Evolutionary conservation across 1,284 basidiomycete genomes (phyloP).

Genomic region (Ganoderma lingzhi): DNA sequence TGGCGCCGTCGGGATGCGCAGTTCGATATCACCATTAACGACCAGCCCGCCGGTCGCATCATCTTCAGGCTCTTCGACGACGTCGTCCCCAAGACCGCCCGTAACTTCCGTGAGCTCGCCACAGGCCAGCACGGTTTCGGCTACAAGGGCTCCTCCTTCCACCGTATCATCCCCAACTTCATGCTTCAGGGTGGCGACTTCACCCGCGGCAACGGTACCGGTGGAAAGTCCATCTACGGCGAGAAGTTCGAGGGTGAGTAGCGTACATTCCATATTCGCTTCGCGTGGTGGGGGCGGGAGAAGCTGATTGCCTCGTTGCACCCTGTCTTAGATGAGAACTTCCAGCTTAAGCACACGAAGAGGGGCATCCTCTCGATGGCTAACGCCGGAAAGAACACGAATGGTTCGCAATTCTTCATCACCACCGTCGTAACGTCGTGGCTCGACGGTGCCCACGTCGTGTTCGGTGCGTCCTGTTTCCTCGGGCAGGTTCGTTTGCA

Average conservation of each 20-base stretch:
- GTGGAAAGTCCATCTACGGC: slow-evolving; percentile 94
- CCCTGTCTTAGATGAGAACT: slow-evolving; percentile 79
- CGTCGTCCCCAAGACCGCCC: slow-evolving; percentile 55
- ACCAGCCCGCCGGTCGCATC: slow-evolving; percentile 55
- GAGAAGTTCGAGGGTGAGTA: slow-evolving; percentile 75
- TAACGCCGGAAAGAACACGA: slow-evolving; percentile 79
- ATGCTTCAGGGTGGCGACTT: slow-evolving; percentile 81
- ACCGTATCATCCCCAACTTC: slow-evolving; percentile 52
- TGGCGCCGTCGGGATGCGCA: slow-evolving; percentile 23
- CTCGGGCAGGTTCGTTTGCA: background rate
- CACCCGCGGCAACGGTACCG: slow-evolving; percentile 82
- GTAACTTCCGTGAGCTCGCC: slow-evolving; percentile 60
- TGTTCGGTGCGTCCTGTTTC: slow-evolving; percentile 66
- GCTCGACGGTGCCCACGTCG: slow-evolving; percentile 84
- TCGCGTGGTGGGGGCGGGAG: slow-evolving; percentile 5
- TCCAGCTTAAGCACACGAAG: slow-evolving; percentile 80
- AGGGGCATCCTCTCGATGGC: slow-evolving; percentile 94
- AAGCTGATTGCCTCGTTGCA: slow-evolving; percentile 19
- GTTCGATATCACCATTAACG: slow-evolving; percentile 70
- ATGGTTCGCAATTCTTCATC: slow-evolving; percentile 73
- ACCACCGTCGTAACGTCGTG: slow-evolving; percentile 75
- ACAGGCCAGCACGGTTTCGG: slow-evolving; percentile 54
- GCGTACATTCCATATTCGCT: background rate
- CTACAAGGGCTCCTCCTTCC: slow-evolving; percentile 47
- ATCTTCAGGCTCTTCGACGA: slow-evolving; percentile 71